Conservation (phyloP, 441 rosid genomes). For the Adansonia madagascariensis region DNA sequence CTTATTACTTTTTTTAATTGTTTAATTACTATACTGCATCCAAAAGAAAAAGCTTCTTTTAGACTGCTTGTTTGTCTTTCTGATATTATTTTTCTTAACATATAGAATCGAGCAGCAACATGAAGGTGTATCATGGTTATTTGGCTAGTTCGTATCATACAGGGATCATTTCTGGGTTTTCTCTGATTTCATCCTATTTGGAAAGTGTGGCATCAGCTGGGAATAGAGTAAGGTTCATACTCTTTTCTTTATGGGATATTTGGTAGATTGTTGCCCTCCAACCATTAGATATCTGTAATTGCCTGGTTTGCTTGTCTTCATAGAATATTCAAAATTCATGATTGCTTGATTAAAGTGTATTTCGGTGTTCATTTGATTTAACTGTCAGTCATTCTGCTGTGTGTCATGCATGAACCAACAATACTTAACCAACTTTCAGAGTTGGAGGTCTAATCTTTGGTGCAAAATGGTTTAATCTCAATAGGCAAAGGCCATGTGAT, state of each 20-base stretch:
- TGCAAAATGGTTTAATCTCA: conserved; percentile 15
- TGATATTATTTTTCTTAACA: conserved; percentile 20
- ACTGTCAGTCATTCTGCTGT: neutral
- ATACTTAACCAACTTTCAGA: neutral
- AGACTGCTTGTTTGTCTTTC: neutral
- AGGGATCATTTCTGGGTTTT: conserved; percentile 83
- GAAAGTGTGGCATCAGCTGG: conserved; percentile 62
- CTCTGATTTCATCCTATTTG: conserved; percentile 70
- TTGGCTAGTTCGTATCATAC: conserved; percentile 87
- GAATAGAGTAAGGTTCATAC: conserved; percentile 48
- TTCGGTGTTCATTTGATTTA: conserved; percentile 13
- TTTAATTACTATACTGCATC: neutral
- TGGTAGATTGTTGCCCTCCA: neutral
- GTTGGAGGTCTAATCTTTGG: neutral
- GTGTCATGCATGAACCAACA: neutral
- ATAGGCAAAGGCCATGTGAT: conserved; percentile 18
- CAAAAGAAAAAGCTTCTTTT: neutral
- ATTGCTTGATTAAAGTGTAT: conserved; percentile 17
- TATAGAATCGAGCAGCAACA: conserved; percentile 46
- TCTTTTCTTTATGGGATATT: neutral
- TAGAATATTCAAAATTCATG: neutral
- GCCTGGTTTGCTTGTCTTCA: neutral
- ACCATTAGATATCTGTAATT: neutral
- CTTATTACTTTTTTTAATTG: neutral
- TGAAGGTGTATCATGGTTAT: conserved; percentile 74